A percentile compares a stretch with the other conserved stretches of the same genome.
Conservation (phyloP, 2,329 filamentous ascomycete genomes). For the Pseudogymnoascus sp. region DNA sequence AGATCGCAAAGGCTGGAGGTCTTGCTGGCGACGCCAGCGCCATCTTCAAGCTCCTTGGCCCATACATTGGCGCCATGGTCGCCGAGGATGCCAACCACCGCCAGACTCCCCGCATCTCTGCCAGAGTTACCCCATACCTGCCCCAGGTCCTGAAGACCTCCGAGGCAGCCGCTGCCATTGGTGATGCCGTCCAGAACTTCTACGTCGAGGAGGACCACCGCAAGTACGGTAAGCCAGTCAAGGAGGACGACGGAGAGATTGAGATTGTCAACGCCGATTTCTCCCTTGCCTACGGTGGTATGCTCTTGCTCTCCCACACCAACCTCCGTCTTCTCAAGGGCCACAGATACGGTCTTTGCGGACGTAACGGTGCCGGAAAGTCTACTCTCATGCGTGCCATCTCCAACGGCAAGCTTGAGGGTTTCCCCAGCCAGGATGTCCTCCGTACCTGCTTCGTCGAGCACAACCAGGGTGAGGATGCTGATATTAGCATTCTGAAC, state of each 20-base stretch:
- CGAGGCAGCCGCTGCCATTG: conserved; percentile 57
- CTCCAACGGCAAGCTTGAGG: conserved; percentile 99
- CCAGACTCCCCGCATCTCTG: conserved; percentile 64
- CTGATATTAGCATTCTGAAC: conserved; percentile 90
- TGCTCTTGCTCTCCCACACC: conserved; percentile 93
- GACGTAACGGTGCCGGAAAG: conserved; percentile 99
- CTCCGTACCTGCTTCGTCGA: conserved; percentile 97
- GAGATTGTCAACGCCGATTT: conserved; percentile 98
- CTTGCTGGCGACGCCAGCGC: conserved; percentile 52
- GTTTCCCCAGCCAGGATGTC: conserved; percentile 94
- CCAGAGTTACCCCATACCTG: conserved; percentile 68
- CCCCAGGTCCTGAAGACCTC: conserved; percentile 59
- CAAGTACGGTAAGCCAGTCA: conserved; percentile 75
- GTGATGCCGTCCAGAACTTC: conserved; percentile 66
- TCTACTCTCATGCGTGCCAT: conserved; percentile 99
- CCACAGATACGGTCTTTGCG: conserved; percentile 96
- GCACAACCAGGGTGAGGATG: conserved; percentile 98
- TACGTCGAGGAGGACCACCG: conserved; percentile 81
- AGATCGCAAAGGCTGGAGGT: conserved; percentile 65
- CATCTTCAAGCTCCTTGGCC: conserved; percentile 60
- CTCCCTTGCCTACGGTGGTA: conserved; percentile 94
- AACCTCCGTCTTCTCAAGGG: conserved; percentile 92
- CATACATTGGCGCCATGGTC: conserved; percentile 77
- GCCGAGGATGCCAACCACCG: conserved; percentile 83
- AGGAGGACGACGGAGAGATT: conserved; percentile 84